Evolutionary conservation across 768 basidiomycete species (phyloP).

Genomic region (Pleurotus cornucopiae): DNA sequence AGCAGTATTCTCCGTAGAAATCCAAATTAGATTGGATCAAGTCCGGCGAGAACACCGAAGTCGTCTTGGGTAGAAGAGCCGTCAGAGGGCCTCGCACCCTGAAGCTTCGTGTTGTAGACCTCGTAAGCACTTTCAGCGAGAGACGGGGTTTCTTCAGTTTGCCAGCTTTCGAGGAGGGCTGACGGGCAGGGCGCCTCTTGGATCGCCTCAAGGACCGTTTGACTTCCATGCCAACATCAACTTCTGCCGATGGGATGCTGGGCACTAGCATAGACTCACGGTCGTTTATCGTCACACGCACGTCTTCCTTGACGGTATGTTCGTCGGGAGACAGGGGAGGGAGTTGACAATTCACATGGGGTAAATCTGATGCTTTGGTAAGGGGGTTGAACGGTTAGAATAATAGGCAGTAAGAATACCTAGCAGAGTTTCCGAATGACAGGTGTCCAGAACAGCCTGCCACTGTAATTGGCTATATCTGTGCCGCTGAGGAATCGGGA

Average conservation of each 20-base stretch:
- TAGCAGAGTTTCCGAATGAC: slow-evolving; percentile 21
- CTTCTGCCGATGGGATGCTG: too few species aligned
- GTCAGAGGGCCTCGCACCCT: too few species aligned
- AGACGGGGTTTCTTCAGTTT: background rate
- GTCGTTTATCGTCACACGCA: background rate
- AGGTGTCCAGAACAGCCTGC: slow-evolving; percentile 15
- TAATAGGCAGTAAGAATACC: slow-evolving; percentile 8
- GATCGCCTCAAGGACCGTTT: background rate
- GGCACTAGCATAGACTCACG: background rate
- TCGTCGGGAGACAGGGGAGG: background rate
- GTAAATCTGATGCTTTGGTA: background rate
- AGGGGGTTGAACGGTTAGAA: background rate
- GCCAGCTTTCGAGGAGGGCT: background rate
- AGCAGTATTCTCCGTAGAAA: background rate
- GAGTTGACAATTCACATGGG: background rate
- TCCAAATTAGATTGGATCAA: background rate
- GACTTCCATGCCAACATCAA: background rate
- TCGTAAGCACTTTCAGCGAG: background rate
- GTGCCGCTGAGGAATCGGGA: background rate
- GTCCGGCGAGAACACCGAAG: background rate
- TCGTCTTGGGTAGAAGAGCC: too few species aligned
- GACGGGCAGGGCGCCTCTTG: background rate
- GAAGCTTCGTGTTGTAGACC: too few species aligned
- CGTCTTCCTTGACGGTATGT: background rate
- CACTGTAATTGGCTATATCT: background rate